These are phyloP conservation scores for Albifimbria verrucaria DNA, from an alignment of 2,329 filamentous ascomycete species.

Conservation along the genomic window DNA sequence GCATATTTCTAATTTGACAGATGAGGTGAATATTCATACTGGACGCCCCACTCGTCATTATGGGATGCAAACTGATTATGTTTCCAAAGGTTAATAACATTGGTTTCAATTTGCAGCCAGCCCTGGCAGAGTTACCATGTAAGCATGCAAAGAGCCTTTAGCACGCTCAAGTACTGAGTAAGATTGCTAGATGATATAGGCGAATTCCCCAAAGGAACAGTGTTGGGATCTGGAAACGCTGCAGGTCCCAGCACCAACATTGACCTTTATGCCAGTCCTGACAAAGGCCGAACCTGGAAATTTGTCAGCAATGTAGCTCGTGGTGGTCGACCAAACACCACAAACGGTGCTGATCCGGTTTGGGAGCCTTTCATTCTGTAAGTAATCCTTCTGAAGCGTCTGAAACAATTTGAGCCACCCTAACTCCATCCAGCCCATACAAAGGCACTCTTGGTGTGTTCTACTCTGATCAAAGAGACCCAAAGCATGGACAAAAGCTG, in stretches of 20 bases:
- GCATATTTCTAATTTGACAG: no score
- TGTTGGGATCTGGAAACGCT: conserved; percentile 58
- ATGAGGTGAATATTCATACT: no score
- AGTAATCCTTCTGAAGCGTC: conserved; percentile 5
- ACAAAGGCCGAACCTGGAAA: conserved; percentile 59
- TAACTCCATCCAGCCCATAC: conserved; percentile 36
- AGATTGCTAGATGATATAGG: conserved; percentile 50
- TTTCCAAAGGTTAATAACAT: no score
- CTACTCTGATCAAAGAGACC: conserved; percentile 67
- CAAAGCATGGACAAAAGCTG: conserved; percentile 63
- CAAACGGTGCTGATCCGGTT: conserved; percentile 63
- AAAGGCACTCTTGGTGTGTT: conserved; percentile 59
- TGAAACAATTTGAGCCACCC: no score
- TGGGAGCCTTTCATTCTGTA: conserved; percentile 67
- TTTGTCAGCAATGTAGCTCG: conserved; percentile 63
- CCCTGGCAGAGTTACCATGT: no score
- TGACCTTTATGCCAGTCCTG: conserved; percentile 62
- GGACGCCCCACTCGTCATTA: no score
- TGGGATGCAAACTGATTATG: no score
- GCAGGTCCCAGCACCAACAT: conserved; percentile 55
- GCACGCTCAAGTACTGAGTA: no score
- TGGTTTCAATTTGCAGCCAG: no score
- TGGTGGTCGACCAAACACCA: conserved; percentile 55
- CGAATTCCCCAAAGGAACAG: conserved; percentile 55
- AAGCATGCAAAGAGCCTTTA: no score